These are phyloP conservation scores for Tuber borchii DNA, from an alignment of 495 filamentous ascomycete genomes.

Conservation along the genomic window DNA sequence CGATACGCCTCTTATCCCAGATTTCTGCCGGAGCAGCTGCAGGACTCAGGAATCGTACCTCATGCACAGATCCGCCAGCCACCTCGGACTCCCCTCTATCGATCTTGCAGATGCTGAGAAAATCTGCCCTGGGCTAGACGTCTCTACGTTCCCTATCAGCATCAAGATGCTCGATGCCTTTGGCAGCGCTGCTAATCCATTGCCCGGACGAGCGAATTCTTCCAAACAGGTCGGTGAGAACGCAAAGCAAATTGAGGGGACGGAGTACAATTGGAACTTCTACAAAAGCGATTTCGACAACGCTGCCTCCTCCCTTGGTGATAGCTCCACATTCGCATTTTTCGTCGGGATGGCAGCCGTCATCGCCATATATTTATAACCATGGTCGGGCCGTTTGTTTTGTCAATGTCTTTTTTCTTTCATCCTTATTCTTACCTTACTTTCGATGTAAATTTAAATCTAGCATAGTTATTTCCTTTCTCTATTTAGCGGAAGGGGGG, in stretches of 20 bases:
- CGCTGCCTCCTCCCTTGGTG: not conserved
- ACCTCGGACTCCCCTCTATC: slow-evolving; percentile 46
- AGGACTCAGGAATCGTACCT: slow-evolving; percentile 27
- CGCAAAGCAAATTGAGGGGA: slow-evolving; percentile 9
- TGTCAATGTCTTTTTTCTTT: not conserved
- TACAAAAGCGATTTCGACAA: not conserved
- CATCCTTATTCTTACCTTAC: not conserved
- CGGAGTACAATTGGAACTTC: slow-evolving; percentile 11
- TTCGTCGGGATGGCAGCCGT: not conserved
- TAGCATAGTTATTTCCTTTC: not conserved
- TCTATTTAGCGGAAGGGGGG: not conserved
- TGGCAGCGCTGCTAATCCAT: slow-evolving; percentile 4
- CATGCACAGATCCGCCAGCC: slow-evolving; percentile 10
- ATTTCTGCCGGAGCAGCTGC: slow-evolving; percentile 25
- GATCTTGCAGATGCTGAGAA: slow-evolving; percentile 54
- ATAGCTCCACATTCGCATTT: not conserved
- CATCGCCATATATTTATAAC: not conserved
- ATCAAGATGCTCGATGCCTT: slow-evolving; percentile 18
- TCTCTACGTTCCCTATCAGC: slow-evolving; percentile 20
- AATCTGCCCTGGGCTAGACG: slow-evolving; percentile 47
- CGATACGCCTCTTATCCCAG: not conserved
- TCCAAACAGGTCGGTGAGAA: not conserved
- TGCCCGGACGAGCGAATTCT: not conserved
- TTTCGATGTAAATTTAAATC: not conserved
- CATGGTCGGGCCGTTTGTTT: not conserved